Conservation (phyloP, 208 protist species). For the Crithidia acanthocephali region DNA sequence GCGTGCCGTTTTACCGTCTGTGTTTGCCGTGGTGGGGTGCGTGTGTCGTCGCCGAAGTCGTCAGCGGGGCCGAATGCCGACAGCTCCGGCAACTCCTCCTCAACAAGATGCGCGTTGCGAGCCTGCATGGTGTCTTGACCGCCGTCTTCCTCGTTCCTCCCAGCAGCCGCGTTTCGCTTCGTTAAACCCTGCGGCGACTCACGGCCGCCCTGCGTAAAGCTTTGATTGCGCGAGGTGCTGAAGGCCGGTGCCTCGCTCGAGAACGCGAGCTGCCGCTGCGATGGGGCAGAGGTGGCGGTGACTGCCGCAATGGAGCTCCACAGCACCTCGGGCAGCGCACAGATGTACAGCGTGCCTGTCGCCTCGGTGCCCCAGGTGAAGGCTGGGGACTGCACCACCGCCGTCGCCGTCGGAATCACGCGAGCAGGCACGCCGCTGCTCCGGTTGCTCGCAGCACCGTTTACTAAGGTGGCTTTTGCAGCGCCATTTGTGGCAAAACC, state of each 20-base stretch:
- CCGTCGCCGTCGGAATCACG: conserved; percentile 11
- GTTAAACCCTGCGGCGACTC: neutral
- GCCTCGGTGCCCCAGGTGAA: neutral
- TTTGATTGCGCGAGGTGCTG: conserved; percentile 11
- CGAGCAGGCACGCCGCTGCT: neutral
- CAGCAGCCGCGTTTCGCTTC: neutral
- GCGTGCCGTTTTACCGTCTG: conserved; percentile 6
- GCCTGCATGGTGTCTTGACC: neutral
- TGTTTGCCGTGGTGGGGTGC: conserved; percentile 2
- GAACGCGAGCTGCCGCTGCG: conserved; percentile 25
- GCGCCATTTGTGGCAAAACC: neutral
- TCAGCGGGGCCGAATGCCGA: conserved; percentile 11
- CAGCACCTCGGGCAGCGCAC: conserved; percentile 23
- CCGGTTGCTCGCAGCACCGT: neutral
- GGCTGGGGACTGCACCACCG: neutral
- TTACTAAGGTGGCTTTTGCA: no score
- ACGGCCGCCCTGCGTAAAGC: neutral
- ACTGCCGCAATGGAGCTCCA: conserved; percentile 24
- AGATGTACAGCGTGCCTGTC: conserved; percentile 24
- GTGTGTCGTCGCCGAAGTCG: conserved; percentile 1
- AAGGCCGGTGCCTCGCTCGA: conserved; percentile 23
- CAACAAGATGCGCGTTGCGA: neutral
- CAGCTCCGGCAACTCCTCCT: conserved; percentile 14
- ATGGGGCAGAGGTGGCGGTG: conserved; percentile 14
- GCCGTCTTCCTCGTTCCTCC: neutral